Evolutionary conservation across 805 yeast species (phyloP).

Genomic region (Wickerhamia fluorescens): DNA sequence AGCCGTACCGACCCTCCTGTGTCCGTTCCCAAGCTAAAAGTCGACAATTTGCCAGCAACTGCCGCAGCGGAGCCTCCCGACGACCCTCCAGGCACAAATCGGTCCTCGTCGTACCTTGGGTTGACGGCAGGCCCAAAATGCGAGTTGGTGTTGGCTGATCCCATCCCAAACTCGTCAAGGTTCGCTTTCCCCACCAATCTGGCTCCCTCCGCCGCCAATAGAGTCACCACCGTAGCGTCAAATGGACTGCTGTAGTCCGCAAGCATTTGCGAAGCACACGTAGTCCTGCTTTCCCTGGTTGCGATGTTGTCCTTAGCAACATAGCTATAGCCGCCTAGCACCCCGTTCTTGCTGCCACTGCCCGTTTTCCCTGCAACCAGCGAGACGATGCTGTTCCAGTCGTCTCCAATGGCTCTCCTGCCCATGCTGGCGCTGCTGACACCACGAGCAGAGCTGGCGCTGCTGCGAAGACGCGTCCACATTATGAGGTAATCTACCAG

Average conservation of each 20-base stretch:
- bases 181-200: slow-evolving; percentile 72
- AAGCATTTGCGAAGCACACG: slow-evolving; percentile 71
- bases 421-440: too few relatives aligned
- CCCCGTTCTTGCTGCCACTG: background rate
- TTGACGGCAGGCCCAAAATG: slow-evolving; percentile 53
- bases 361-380: too few relatives aligned
- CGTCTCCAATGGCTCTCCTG: background rate
- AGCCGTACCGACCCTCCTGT: slow-evolving; percentile 95
- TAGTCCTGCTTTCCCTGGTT: slow-evolving; percentile 56
- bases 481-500: too few relatives aligned
- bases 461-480: too few relatives aligned
- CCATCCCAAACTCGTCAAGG: slow-evolving; percentile 98
- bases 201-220: slow-evolving; percentile 49
- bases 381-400: slow-evolving; percentile 2
- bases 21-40: slow-evolving; percentile 85
- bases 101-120: slow-evolving; percentile 28
- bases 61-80: slow-evolving; percentile 96
- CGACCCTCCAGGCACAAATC: slow-evolving; percentile 71
- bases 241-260: slow-evolving; percentile 63
- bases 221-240: slow-evolving; percentile 63
- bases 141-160: slow-evolving; percentile 58
- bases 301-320: slow-evolving; percentile 73
- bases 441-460: too few relatives aligned
- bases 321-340: slow-evolving; percentile 2
- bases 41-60: slow-evolving; percentile 64